Percentiles rank a stretch among this genome's conserved stretches.
Evolutionary conservation across 148 eudicot genomes (phyloP).

Genomic region (Vaccinium vitisidaea): DNA sequence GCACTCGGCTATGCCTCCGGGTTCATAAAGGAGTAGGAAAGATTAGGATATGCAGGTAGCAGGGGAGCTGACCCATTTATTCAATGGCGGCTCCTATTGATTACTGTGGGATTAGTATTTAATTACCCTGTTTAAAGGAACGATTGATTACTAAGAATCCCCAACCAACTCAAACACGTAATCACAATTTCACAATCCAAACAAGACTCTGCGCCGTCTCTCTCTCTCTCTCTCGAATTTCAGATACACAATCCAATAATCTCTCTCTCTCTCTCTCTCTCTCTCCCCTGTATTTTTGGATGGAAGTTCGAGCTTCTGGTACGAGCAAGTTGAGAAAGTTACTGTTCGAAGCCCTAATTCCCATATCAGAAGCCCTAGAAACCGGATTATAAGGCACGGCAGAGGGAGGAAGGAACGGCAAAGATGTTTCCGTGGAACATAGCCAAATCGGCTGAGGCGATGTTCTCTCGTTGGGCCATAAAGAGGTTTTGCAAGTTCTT

Average conservation of each 20-base stretch:
- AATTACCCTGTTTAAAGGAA: neutral
- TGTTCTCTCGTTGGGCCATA: slow-evolving; percentile 68
- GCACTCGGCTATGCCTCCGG: no score
- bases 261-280: neutral
- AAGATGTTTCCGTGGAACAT: slow-evolving; percentile 72
- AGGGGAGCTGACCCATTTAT: no score
- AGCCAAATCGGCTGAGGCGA: slow-evolving; percentile 80
- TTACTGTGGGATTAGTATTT: no score
- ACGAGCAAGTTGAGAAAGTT: neutral
- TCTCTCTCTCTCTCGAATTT: neutral
- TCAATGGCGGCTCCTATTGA: no score
- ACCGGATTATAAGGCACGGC: neutral
- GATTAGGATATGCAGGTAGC: no score
- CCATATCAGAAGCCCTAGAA: neutral
- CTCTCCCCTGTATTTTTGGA: slow-evolving; percentile 10
- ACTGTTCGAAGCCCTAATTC: neutral
- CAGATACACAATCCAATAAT: neutral
- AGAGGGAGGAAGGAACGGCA: neutral
- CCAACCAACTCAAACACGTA: slow-evolving; percentile 3
- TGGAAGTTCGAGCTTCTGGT: slow-evolving; percentile 38
- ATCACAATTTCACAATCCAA: neutral
- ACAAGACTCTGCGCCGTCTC: neutral
- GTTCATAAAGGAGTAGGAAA: no score
- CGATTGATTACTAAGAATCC: neutral
- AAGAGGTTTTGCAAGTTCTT: slow-evolving; percentile 71